Percentiles rank a stretch among this genome's conserved stretches.
phyloP scores from a whole-genome alignment of 2,329 filamentous ascomycete genomes.

The Ascochyta lentis region DNA sequence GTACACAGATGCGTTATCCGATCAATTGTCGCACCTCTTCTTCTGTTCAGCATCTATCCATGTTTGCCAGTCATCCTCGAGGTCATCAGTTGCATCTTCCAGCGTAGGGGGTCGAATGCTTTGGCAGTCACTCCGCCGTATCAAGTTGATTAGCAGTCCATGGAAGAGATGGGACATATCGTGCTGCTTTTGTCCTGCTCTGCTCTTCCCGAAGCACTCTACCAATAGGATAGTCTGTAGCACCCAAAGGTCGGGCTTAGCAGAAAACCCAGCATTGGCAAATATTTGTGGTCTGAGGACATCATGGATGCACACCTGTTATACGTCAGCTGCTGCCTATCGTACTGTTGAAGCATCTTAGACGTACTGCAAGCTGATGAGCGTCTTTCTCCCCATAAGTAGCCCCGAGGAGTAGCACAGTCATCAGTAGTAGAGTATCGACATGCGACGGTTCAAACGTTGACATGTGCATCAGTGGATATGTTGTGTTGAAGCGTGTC shows the following conservation, averaged over 20 bases:
- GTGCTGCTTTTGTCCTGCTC: constrained; percentile 68
- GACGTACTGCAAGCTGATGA: constrained; percentile 62
- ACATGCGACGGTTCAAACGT: constrained; percentile 61
- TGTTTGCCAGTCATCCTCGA: constrained; percentile 59
- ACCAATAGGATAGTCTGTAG: constrained; percentile 67
- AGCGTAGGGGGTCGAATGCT: constrained; percentile 50
- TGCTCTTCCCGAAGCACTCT: constrained; percentile 69
- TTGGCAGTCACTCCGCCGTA: constrained; percentile 61
- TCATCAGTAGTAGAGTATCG: constrained; percentile 61
- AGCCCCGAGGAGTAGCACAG: constrained; percentile 66
- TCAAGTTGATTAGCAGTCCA: constrained; percentile 62
- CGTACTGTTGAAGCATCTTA: not conserved
- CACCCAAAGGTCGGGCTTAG: constrained; percentile 67
- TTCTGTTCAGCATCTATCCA: constrained; percentile 65
- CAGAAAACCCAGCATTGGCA: constrained; percentile 62
- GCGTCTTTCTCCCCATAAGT: constrained; percentile 66
- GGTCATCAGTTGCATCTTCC: constrained; percentile 46
- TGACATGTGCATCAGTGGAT: constrained; percentile 65
- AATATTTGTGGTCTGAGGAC: constrained; percentile 66
- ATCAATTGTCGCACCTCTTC: constrained; percentile 53
- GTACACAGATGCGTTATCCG: not conserved
- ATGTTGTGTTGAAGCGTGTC: constrained; percentile 65
- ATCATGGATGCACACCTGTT: constrained; percentile 64
- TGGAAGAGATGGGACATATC: constrained; percentile 69
- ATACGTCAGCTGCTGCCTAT: constrained; percentile 1